Evolutionary conservation across 805 yeast genomes (phyloP).

Genomic region (Myxozyma sirexii): DNA sequence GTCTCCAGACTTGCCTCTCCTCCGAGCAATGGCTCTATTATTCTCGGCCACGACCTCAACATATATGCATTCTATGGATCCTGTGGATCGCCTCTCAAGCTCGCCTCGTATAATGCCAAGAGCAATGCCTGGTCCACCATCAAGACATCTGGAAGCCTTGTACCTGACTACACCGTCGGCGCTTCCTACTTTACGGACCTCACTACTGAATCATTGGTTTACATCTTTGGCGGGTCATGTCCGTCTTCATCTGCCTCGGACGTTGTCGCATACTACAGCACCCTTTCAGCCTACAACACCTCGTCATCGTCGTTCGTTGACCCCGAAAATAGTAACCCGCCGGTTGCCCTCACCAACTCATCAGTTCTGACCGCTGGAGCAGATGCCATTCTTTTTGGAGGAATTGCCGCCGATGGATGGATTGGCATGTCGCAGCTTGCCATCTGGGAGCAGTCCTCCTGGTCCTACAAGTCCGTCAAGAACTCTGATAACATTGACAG

Average conservation of each 20-base stretch:
- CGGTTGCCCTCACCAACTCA: conserved; percentile 38
- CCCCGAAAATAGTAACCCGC: conserved; percentile 31
- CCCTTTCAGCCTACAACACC: conserved; percentile 21
- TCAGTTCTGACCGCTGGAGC: conserved; percentile 31
- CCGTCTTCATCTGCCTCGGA: not conserved
- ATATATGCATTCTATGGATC: conserved; percentile 37
- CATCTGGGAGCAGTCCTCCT: conserved; percentile 62
- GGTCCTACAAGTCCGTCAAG: conserved; percentile 57
- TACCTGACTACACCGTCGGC: conserved; percentile 16
- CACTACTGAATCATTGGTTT: conserved; percentile 10
- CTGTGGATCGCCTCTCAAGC: conserved; percentile 17
- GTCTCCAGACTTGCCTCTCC: conserved; percentile 38
- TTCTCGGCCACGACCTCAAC: conserved; percentile 35
- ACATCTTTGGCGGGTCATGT: conserved; percentile 33
- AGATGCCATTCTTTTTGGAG: conserved; percentile 57
- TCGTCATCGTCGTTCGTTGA: conserved; percentile 6
- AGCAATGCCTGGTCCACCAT: conserved; percentile 10
- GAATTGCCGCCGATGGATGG: conserved; percentile 66
- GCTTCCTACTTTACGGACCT: conserved; percentile 16
- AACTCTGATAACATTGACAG: conserved; percentile 49
- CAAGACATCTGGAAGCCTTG: not conserved
- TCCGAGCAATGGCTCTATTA: conserved; percentile 38
- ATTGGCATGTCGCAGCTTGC: conserved; percentile 73
- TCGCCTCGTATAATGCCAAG: conserved; percentile 9
- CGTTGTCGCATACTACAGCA: conserved; percentile 9